Conservation (phyloP, 768 basidiomycete species). For the Goffeauzyma gilvescens region DNA sequence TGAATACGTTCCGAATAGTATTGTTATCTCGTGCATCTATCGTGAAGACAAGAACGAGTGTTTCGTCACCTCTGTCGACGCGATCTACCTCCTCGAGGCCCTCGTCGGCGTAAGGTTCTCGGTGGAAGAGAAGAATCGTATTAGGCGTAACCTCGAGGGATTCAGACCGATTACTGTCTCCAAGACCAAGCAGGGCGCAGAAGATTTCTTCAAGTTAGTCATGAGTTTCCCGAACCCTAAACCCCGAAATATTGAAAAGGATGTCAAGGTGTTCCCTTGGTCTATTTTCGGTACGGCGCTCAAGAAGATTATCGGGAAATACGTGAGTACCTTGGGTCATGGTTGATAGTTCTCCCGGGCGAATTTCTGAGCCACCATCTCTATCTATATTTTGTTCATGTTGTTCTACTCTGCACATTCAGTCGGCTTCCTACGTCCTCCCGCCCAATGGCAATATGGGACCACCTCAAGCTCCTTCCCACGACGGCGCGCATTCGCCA, state of each 20-base stretch:
- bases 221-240: slow-evolving; percentile 91
- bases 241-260: slow-evolving; percentile 92
- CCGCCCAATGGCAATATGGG: slow-evolving; percentile 14
- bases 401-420: neutral
- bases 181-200: slow-evolving; percentile 60
- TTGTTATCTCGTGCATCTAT: slow-evolving; percentile 88
- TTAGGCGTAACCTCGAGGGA: slow-evolving; percentile 81
- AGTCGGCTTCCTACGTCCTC: slow-evolving; percentile 22
- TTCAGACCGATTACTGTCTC: slow-evolving; percentile 76
- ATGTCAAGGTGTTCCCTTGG: slow-evolving; percentile 46
- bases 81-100: slow-evolving; percentile 78
- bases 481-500: too few relatives aligned
- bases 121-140: slow-evolving; percentile 92
- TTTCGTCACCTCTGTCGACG: slow-evolving; percentile 86
- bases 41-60: slow-evolving; percentile 55
- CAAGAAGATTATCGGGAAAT: slow-evolving; percentile 37
- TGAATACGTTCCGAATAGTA: slow-evolving; percentile 53
- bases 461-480: slow-evolving; percentile 4
- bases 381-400: neutral
- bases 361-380: neutral
- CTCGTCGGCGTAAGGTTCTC: slow-evolving; percentile 56
- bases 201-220: slow-evolving; percentile 81
- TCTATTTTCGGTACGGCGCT: slow-evolving; percentile 33
- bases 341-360: neutral
- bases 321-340: slow-evolving; percentile 24